Base-by-base conservation (phyloP, 1,284 basidiomycete genomes). In the Microbotryum silenes-acaulis region DNA sequence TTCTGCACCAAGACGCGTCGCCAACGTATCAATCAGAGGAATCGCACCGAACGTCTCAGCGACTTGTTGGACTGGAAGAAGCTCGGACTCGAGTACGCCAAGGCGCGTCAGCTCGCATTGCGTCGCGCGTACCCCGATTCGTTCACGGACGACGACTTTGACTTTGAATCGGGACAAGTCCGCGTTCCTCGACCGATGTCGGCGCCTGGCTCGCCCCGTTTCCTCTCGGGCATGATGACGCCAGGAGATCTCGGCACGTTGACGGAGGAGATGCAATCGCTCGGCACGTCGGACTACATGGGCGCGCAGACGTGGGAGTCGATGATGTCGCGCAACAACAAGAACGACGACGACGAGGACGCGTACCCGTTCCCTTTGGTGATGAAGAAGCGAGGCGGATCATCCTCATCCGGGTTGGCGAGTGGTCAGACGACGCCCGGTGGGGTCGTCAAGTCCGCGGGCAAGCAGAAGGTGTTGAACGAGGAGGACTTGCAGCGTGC, bases 11-110 rank as follows among this genome's bases (percentile, higher is more conserved):
- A 96, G 81, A 88, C 91, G n/a, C 82, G 94, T 50, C 82, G 94
- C 60, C 94, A 97, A 78, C 84, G 94, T 58, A 97, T 97, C 78
- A 97, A 97, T 78, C 92, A 97, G 79, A 87, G 93, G 52, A 98
- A 97, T 79, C 85, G 94, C 58, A 94, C 97, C 61, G 94, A 98
- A 76, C 84, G 92, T 45, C 81, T 97, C 6, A 87, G 85, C 54
- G 94, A 94, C 51, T 77, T 98, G 60, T 80, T 98, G 63, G 94
- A 98, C 77, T 97, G 94, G 94, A 98, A 98, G 81, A 91, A 92
- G 71, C 62, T 98, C 29, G 94, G 94, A 6, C 84, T 97, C 68
- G 94, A 98, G 77, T 98, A 98, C 77, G 87, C 87, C 74, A 98
- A 97, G 79, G 89, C 91, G 45, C 81, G 94, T 55, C 92, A 96